Evolutionary conservation across 495 filamentous ascomycete genomes (phyloP), one percentile per base, ranked within the genome.

Genomic region (Penicillium roqueforti): DNA sequence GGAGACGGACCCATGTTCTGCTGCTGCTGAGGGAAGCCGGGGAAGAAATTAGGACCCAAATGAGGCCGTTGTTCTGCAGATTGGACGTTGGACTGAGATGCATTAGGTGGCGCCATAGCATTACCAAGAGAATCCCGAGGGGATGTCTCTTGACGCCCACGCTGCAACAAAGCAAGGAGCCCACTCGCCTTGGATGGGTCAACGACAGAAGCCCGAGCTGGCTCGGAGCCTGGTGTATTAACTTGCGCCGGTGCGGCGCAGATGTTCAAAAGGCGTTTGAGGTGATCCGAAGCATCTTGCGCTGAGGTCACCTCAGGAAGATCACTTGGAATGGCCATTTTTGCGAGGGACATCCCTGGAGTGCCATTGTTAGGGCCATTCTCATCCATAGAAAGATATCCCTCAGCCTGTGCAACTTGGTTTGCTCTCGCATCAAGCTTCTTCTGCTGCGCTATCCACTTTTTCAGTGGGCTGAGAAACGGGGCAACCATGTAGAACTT

Each of bases 401-500:
- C 68, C 34, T 73, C 72, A 9, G 45, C 56, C n/a, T 57, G 60
- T 14, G 51, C 25, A n/a, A 47, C 18, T 25, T 59, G 61, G 11
- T 57, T 66, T 8, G 44, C 73, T 56, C 69, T 69, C 4, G 64
- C 69, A 62, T 88, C 87, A 38, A 78, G 72, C 69, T 83, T 90
- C 76, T 79, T 88, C 75, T 93, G 89, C 63, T 86, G 81, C 11
- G 83, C 69, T 25, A 97, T 91, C 93, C 93, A 98, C 65, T 89
- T 90, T 67, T 91, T 92, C 40, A 98, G 70, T 18, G 80, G 89
- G 31, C 80, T 81, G 55, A 98, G 74, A 64, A 98, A 97, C 1
- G 93, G 92, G 2, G 89, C 91, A 16, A 98, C 93, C 91, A 97
- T 97, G 69, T 96, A 97, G 65, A 96, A 97, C 62, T 89, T 97